Evolutionary conservation across 495 filamentous ascomycete species (phyloP).

Genomic region (Penicillium herquei): DNA sequence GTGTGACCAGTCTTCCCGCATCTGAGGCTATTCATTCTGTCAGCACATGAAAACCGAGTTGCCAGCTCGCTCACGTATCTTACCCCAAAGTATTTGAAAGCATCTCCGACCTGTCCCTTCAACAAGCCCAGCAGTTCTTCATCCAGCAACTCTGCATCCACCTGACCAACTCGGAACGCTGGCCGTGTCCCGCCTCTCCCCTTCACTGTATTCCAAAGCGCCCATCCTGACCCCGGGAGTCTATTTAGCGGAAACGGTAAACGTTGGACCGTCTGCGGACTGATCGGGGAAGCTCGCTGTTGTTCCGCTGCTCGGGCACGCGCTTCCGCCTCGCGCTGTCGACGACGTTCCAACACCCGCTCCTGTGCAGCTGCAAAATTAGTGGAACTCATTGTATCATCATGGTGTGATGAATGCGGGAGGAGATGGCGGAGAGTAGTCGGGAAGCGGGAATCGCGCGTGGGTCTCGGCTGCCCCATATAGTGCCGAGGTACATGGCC

Average conservation of each 20-base stretch:
- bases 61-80: neutral
- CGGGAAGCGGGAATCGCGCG: constrained; percentile 12
- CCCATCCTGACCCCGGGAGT: constrained; percentile 54
- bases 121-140: constrained; percentile 87
- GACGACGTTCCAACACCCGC: constrained; percentile 75
- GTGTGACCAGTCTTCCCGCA: constrained; percentile 77
- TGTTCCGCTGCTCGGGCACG: constrained; percentile 55
- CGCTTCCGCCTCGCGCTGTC: constrained; percentile 62
- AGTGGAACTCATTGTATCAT: constrained; percentile 63
- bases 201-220: constrained; percentile 66
- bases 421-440: constrained; percentile 8
- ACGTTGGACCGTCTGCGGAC: constrained; percentile 47
- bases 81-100: constrained; percentile 81
- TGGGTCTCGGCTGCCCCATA: constrained; percentile 32
- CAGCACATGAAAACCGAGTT: neutral
- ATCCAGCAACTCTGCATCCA: constrained; percentile 93
- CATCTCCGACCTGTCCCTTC: constrained; percentile 84
- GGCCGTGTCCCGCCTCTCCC: constrained; percentile 78
- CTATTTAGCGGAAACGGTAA: constrained; percentile 65
- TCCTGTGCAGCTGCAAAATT: constrained; percentile 85
- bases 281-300: constrained; percentile 57
- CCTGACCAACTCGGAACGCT: constrained; percentile 90
- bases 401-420: constrained; percentile 28
- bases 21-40: constrained; percentile 44
- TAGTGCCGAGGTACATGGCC: constrained; percentile 34